Evolutionary conservation across 1,284 basidiomycete genomes (phyloP).

Genomic region (Dichomitus squalens): DNA sequence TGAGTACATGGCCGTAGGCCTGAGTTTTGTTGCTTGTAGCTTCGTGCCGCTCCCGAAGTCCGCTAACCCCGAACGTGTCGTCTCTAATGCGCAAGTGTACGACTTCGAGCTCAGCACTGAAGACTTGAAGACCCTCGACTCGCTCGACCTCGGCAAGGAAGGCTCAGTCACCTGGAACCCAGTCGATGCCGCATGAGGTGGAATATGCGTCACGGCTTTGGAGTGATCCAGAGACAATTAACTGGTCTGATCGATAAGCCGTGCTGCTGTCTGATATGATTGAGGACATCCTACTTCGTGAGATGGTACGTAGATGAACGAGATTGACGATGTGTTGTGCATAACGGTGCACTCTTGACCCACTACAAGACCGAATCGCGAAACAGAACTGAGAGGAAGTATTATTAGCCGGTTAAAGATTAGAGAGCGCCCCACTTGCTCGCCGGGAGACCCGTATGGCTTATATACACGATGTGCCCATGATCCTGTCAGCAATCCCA

Average conservation of each 20-base stretch:
- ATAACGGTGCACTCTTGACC: too few species aligned
- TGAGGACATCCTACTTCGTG: too few species aligned
- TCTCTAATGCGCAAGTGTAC: constrained; percentile 51
- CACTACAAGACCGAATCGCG: too few species aligned
- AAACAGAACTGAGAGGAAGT: too few species aligned
- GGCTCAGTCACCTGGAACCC: constrained; percentile 54
- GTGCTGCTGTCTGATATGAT: too few species aligned
- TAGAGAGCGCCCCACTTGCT: too few species aligned
- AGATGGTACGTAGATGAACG: too few species aligned
- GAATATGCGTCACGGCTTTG: neutral
- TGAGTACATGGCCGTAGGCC: neutral
- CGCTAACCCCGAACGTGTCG: constrained; percentile 47
- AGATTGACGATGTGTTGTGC: too few species aligned
- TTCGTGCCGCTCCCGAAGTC: constrained; percentile 57
- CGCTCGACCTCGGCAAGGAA: constrained; percentile 45
- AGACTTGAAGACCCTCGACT: constrained; percentile 51
- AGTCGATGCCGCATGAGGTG: constrained; percentile 31
- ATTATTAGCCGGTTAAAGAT: too few species aligned
- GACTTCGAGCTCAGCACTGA: constrained; percentile 51
- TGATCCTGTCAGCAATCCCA: neutral
- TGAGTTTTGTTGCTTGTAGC: constrained; percentile 27
- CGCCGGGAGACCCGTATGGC: too few species aligned
- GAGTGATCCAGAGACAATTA: neutral
- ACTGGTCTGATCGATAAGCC: too few species aligned
- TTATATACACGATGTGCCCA: neutral